Evolutionary conservation across 208 protist genomes (phyloP), one percentile per base, ranked within the genome.

Genomic region (Crithidia thermophila): DNA sequence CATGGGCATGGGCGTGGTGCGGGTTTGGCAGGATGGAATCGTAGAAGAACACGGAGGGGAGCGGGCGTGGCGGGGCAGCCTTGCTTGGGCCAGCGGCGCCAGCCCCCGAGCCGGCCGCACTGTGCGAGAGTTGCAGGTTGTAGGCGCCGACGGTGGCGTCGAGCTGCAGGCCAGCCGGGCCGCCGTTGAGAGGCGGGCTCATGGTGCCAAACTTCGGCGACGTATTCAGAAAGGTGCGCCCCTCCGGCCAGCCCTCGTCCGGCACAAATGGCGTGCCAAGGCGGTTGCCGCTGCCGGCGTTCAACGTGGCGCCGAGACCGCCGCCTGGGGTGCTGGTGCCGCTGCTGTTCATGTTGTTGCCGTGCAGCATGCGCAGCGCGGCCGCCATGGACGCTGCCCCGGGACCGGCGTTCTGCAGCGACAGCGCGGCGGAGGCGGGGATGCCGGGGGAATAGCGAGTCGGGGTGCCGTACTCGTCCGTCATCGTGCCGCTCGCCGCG

Each of bases 11-110:
- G 4, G 25, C 39, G 50, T 23, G 34, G 40, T 33, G 31, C 11
- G 59, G 51, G 36, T 66, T 39, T 0, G 58, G 37, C 18, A 79
- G 49, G 36, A 85, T 74, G 39, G 79, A 75, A 40, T 85, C 75
- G 47, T 77, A 82, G 66, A 85, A 85, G 59, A 72, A 85, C 30
- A 82, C 79, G 4, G 60, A 64, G 11, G 76, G 79, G 67, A 81
- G 64, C 52, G 55, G 43, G 7, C 69, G 60, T 21, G 43, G 40
- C 13, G 60, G 18, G 21, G 57, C 40, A 9, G 39, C n/a, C 3
- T 18, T 43, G 18, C 4, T 61, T 27, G 5, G 23, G 34, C 20
- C 33, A 4, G 28, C 36, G 3, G 42, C 16, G 0, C 45, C 46
- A 14, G 43, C 27, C 2, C n/a, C 28, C 0, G 27, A 25, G 14